Evolutionary conservation across 257 asterid genomes (phyloP).

Genomic region (Scutellaria baicalensis): DNA sequence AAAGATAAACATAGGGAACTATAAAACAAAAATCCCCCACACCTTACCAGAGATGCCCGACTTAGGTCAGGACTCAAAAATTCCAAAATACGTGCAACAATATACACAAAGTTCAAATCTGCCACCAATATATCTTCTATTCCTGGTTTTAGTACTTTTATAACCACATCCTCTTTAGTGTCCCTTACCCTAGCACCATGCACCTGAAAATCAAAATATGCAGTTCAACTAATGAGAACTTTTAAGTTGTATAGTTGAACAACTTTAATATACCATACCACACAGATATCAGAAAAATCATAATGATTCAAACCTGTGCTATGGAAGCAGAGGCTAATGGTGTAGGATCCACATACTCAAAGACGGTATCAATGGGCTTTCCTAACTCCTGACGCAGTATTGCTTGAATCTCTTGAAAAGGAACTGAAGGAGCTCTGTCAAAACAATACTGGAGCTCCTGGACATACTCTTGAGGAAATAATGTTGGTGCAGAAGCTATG

Average conservation of each 20-base stretch:
- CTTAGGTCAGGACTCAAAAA: constrained; percentile 91
- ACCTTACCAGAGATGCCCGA: constrained; percentile 90
- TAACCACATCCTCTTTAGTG: constrained; percentile 82
- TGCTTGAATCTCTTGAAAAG: constrained; percentile 67
- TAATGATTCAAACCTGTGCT: constrained; percentile 64
- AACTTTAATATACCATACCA: background rate
- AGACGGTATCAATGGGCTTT: constrained; percentile 62
- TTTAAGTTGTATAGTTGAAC: background rate
- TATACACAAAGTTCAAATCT: constrained; percentile 81
- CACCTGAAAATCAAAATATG: constrained; percentile 50
- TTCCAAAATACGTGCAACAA: constrained; percentile 91
- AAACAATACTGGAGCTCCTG: constrained; percentile 94
- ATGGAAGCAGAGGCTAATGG: constrained; percentile 98
- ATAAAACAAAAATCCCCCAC: constrained; percentile 2
- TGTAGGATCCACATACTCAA: constrained; percentile 86
- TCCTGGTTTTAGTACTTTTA: constrained; percentile 97
- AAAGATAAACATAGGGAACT: background rate
- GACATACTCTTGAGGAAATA: constrained; percentile 92
- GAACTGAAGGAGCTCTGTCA: constrained; percentile 86
- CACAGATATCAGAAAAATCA: background rate
- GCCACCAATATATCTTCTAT: constrained; percentile 85
- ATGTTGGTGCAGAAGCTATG: constrained; percentile 93
- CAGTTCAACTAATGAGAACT: constrained; percentile 14
- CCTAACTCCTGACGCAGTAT: constrained; percentile 80
- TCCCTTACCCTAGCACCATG: constrained; percentile 89